phyloP scores from a whole-genome alignment of 2,329 filamentous ascomycete genomes.

The Alternaria infectoria region DNA sequence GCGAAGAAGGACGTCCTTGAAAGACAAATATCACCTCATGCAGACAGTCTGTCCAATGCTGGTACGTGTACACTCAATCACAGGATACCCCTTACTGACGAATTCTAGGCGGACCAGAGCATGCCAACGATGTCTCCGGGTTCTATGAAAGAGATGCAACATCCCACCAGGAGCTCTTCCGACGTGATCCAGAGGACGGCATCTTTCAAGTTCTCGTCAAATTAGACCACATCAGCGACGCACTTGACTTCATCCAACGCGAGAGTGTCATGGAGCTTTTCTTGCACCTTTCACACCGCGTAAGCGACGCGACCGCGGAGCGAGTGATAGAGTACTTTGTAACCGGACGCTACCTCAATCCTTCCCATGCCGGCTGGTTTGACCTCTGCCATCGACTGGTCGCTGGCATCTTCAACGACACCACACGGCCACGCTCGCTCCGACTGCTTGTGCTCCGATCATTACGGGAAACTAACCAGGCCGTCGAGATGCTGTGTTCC shows the following conservation, averaged over 20 bases:
- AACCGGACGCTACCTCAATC: slow-evolving; percentile 73
- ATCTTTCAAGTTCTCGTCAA: slow-evolving; percentile 38
- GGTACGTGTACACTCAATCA: neutral
- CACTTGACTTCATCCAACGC: slow-evolving; percentile 65
- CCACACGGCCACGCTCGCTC: slow-evolving; percentile 65
- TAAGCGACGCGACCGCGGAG: slow-evolving; percentile 69
- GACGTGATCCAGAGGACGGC: slow-evolving; percentile 27
- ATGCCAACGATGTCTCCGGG: slow-evolving; percentile 20
- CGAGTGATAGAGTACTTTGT: slow-evolving; percentile 71
- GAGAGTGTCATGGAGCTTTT: slow-evolving; percentile 73
- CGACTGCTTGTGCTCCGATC: slow-evolving; percentile 68
- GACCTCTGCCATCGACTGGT: slow-evolving; percentile 67
- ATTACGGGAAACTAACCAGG: slow-evolving; percentile 59
- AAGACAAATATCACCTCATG: slow-evolving; percentile 6
- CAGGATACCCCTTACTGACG: slow-evolving; percentile 1
- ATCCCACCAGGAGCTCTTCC: slow-evolving; percentile 9
- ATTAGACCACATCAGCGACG: slow-evolving; percentile 36
- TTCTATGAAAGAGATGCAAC: slow-evolving; percentile 18
- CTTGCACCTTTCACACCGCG: slow-evolving; percentile 63
- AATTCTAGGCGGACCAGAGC: slow-evolving; percentile 12
- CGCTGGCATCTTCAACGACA: slow-evolving; percentile 68
- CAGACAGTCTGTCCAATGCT: slow-evolving; percentile 16
- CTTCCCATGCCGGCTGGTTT: slow-evolving; percentile 73
- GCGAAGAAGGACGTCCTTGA: slow-evolving; percentile 50
- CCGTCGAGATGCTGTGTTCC: slow-evolving; percentile 63